A percentile compares a stretch with the other conserved stretches of the same genome.
phyloP scores from a whole-genome alignment of 306 rosid genomes.

The Sicyos baderoa region DNA sequence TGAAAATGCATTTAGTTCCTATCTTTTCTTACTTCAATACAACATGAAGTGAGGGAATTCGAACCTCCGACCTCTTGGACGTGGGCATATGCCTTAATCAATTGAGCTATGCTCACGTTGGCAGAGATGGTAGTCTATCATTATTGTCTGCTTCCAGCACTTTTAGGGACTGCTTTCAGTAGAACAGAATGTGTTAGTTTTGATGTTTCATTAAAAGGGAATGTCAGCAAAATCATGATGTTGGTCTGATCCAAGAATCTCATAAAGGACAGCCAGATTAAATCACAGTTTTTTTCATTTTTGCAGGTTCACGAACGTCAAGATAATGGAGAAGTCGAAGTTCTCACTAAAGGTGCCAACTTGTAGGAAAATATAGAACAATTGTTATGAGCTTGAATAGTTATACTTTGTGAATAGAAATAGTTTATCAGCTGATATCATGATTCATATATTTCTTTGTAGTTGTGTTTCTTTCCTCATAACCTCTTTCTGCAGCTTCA shows the following conservation, averaged over 20 bases:
- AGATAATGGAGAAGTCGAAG: constrained; percentile 80
- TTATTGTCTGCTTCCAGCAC: neutral
- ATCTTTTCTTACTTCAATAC: no score
- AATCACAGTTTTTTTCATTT: constrained; percentile 15
- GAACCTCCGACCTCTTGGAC: no score
- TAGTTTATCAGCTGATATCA: constrained; percentile 1
- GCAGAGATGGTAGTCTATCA: neutral
- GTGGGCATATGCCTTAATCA: no score
- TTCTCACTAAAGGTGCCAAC: constrained; percentile 77
- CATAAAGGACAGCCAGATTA: neutral
- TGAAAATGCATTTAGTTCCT: no score
- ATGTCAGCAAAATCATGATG: neutral
- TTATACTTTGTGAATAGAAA: no score
- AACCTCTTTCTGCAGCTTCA: neutral
- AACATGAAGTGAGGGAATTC: no score
- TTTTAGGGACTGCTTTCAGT: neutral
- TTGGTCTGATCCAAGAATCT: neutral
- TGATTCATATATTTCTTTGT: neutral
- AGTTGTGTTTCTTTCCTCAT: neutral
- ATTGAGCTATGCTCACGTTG: no score
- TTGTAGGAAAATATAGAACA: constrained; percentile 2
- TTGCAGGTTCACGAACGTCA: constrained; percentile 76
- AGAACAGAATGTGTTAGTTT: neutral
- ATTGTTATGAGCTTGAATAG: no score
- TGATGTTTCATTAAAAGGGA: neutral